Evolutionary conservation across 176 grass and related monocot genomes (phyloP).

Genomic region (Oryza meridionalis): DNA sequence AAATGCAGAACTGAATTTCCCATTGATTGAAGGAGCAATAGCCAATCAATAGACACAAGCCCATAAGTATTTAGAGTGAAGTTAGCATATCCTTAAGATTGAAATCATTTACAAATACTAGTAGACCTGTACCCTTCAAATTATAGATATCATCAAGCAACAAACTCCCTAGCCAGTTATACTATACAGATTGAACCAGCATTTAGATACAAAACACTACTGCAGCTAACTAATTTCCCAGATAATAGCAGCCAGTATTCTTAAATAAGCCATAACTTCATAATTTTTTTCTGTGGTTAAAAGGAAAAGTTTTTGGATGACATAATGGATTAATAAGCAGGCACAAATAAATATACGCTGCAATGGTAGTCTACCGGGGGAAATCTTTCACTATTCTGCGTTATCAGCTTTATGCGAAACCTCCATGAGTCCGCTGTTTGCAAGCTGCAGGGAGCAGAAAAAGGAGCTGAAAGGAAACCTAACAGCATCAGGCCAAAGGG

Average conservation of each 20-base stretch:
- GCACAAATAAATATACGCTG: neutral
- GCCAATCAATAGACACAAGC: neutral
- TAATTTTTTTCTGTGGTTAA: neutral
- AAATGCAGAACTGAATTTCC: neutral
- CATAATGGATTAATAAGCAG: neutral
- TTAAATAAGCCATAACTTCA: neutral
- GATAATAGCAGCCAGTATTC: neutral
- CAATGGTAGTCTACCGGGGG: neutral
- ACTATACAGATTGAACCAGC: neutral
- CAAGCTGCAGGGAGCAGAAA: constrained; percentile 2
- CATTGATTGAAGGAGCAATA: neutral
- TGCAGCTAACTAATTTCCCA: neutral
- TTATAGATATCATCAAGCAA: neutral
- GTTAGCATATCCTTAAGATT: neutral
- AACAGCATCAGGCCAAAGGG: constrained; percentile 9
- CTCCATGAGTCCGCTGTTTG: neutral
- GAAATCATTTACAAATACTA: neutral
- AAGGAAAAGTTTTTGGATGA: neutral
- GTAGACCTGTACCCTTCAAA: neutral
- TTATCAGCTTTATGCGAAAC: neutral
- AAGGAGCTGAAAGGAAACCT: constrained; percentile 24
- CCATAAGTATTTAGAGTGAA: neutral
- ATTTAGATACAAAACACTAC: neutral
- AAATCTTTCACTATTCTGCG: neutral
- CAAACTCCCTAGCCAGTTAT: neutral